A percentile compares a stretch with the other conserved stretches of the same genome.
Evolutionary conservation across 108 stramenopile genomes (phyloP).

Genomic region (Cyclostephanos invisitatus): DNA sequence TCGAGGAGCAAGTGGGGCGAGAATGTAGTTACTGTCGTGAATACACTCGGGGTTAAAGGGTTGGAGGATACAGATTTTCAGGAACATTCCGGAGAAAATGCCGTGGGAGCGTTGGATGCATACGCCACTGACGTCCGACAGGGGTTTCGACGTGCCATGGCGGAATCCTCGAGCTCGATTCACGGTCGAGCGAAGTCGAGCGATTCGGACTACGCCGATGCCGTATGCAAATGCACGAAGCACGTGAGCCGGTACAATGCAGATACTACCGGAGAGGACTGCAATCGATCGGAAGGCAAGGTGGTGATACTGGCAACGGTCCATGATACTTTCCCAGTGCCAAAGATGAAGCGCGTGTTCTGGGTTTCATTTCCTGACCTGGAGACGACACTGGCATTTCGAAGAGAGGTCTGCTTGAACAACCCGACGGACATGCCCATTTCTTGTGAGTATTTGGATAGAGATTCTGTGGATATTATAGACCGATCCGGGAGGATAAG

Average conservation of each 20-base stretch:
- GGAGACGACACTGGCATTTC: slow-evolving; percentile 71
- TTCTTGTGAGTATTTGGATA: slow-evolving; percentile 80
- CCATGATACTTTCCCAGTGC: slow-evolving; percentile 81
- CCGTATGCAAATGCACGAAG: slow-evolving; percentile 55
- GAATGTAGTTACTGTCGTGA: slow-evolving; percentile 63
- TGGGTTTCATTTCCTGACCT: slow-evolving; percentile 79
- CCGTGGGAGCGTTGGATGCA: slow-evolving; percentile 55
- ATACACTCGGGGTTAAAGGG: slow-evolving; percentile 76
- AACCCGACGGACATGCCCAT: slow-evolving; percentile 78
- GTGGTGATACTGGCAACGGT: slow-evolving; percentile 85
- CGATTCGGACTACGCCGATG: slow-evolving; percentile 63
- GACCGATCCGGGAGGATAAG: slow-evolving; percentile 70
- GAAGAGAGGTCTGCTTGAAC: slow-evolving; percentile 74
- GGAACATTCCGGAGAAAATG: slow-evolving; percentile 48
- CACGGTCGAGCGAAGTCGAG: slow-evolving; percentile 59
- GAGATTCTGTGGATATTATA: slow-evolving; percentile 84
- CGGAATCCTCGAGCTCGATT: slow-evolving; percentile 59
- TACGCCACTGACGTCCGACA: slow-evolving; percentile 58
- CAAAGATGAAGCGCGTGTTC: slow-evolving; percentile 62
- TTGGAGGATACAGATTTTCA: slow-evolving; percentile 66
- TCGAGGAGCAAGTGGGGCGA: slow-evolving; percentile 63
- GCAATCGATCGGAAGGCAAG: slow-evolving; percentile 87
- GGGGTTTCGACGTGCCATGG: slow-evolving; percentile 48
- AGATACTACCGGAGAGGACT: slow-evolving; percentile 73
- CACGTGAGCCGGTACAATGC: slow-evolving; percentile 81